These are phyloP conservation scores for Pichia sp. DNA, from an alignment of 1,139 yeast species.

Conservation along the genomic window DNA sequence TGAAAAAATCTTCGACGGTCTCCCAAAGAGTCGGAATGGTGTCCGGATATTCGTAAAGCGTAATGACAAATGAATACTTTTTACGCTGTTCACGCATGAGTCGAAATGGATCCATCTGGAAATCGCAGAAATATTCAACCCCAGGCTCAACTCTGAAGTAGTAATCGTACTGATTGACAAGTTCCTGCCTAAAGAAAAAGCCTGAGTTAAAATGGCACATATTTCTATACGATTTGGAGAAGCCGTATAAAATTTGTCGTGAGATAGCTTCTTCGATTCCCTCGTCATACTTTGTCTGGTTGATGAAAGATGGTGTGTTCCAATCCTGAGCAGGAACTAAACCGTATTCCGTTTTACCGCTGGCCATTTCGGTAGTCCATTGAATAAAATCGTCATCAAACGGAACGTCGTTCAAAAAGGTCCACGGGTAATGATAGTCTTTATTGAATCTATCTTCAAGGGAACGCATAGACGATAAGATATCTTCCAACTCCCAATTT, in stretches of 20 bases:
- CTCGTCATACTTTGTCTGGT: conserved; percentile 42
- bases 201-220: conserved; percentile 87
- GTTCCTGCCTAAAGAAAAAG: conserved; percentile 67
- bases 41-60: conserved; percentile 71
- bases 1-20: conserved; percentile 62
- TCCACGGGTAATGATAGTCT: conserved; percentile 77
- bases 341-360: conserved; percentile 76
- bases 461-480: conserved; percentile 45
- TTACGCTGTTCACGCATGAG: conserved; percentile 68
- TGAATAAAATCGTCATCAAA: conserved; percentile 64
- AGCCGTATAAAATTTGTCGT: conserved; percentile 69
- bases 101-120: conserved; percentile 81
- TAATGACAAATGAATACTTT: conserved; percentile 81
- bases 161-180: conserved; percentile 66
- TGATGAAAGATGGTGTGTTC: conserved; percentile 57
- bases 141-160: conserved; percentile 95
- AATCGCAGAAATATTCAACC: conserved; percentile 80
- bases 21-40: conserved; percentile 86
- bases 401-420: conserved; percentile 77
- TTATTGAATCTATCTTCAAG: conserved; percentile 67
- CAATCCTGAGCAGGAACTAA: conserved; percentile 59
- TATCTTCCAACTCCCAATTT: conserved; percentile 45
- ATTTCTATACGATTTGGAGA: conserved; percentile 69
- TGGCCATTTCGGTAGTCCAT: conserved; percentile 77
- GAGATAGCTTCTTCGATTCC: conserved; percentile 52